A percentile compares a stretch with the other conserved stretches of the same genome.
phyloP scores from a whole-genome alignment of 2,329 filamentous ascomycete genomes.

The Fusarium veterinarium region DNA sequence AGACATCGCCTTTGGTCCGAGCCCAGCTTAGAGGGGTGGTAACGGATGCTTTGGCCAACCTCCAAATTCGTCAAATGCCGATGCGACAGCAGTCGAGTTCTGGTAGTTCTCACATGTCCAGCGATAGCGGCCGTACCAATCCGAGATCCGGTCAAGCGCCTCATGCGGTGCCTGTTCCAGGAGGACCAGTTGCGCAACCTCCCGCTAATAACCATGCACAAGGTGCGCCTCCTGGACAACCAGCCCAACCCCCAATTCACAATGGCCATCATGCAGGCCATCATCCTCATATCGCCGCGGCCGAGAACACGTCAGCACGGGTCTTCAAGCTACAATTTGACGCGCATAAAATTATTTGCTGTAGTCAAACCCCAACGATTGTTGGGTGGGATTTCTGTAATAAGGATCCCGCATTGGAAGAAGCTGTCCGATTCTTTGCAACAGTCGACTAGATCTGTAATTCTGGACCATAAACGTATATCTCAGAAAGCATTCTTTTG shows the following conservation, averaged over 20 bases:
- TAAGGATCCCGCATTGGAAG: slow-evolving; percentile 81
- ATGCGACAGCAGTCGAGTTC: slow-evolving; percentile 39
- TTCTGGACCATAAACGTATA: background rate
- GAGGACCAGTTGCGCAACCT: slow-evolving; percentile 15
- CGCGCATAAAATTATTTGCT: slow-evolving; percentile 91
- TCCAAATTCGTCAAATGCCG: slow-evolving; percentile 58
- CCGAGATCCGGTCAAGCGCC: slow-evolving; percentile 9
- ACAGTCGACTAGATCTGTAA: slow-evolving; percentile 57
- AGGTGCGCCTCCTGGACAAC: slow-evolving; percentile 38
- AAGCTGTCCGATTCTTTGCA: slow-evolving; percentile 82
- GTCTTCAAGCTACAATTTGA: slow-evolving; percentile 99
- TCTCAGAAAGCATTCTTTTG: slow-evolving; percentile 28
- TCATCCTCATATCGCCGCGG: slow-evolving; percentile 59
- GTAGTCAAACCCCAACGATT: slow-evolving; percentile 89
- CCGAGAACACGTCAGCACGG: slow-evolving; percentile 65
- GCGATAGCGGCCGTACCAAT: slow-evolving; percentile 10
- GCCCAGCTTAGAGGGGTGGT: slow-evolving; percentile 63
- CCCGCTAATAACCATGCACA: slow-evolving; percentile 29
- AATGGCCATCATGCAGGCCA: slow-evolving; percentile 16
- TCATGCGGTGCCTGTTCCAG: background rate
- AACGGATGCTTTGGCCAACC: slow-evolving; percentile 57
- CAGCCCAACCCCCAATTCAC: slow-evolving; percentile 17
- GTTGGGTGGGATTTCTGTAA: slow-evolving; percentile 99
- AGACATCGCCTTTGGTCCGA: slow-evolving; percentile 60
- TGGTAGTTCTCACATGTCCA: slow-evolving; percentile 3